These are phyloP conservation scores for Rhizoclosmatium globosum DNA, from an alignment of 192 early-diverging fungal species.

Conservation along the genomic window DNA sequence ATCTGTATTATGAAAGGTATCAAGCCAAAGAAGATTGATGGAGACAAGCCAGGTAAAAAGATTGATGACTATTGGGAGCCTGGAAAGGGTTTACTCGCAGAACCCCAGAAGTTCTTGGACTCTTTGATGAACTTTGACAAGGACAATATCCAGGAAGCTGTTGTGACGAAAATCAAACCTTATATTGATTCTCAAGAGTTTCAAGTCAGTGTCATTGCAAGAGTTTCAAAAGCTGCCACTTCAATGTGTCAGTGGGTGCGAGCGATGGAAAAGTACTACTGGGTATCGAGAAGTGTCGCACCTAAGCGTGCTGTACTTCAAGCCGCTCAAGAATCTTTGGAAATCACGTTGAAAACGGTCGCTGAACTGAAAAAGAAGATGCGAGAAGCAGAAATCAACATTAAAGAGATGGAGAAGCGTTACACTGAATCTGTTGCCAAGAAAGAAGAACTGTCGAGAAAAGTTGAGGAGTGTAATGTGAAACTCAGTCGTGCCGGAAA, in stretches of 20 bases:
- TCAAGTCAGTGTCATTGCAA: constrained; percentile 63
- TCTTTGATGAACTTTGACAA: constrained; percentile 69
- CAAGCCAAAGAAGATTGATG: constrained; percentile 71
- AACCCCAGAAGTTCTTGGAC: constrained; percentile 70
- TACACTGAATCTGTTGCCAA: constrained; percentile 67
- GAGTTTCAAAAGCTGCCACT: constrained; percentile 67
- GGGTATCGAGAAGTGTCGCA: constrained; percentile 63
- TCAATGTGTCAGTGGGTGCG: constrained; percentile 73
- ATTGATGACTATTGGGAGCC: constrained; percentile 69
- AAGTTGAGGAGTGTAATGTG: constrained; percentile 67
- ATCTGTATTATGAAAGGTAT: constrained; percentile 71
- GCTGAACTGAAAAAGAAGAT: constrained; percentile 69
- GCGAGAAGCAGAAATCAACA: constrained; percentile 66
- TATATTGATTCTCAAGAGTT: constrained; percentile 74
- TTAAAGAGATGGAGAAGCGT: constrained; percentile 70
- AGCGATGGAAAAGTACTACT: constrained; percentile 74
- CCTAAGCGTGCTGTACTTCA: constrained; percentile 64
- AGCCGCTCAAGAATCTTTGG: constrained; percentile 65
- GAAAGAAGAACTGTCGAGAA: constrained; percentile 68
- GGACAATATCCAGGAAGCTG: constrained; percentile 62
- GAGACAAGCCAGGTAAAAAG: constrained; percentile 69
- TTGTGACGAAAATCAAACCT: constrained; percentile 65
- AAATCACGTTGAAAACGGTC: constrained; percentile 60
- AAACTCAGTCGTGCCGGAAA: constrained; percentile 66
- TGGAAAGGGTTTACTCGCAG: constrained; percentile 52